A percentile compares a stretch with the other conserved stretches of the same genome.
phyloP scores from a whole-genome alignment of 129 eudicot genomes.

The Lonicera japonica region DNA sequence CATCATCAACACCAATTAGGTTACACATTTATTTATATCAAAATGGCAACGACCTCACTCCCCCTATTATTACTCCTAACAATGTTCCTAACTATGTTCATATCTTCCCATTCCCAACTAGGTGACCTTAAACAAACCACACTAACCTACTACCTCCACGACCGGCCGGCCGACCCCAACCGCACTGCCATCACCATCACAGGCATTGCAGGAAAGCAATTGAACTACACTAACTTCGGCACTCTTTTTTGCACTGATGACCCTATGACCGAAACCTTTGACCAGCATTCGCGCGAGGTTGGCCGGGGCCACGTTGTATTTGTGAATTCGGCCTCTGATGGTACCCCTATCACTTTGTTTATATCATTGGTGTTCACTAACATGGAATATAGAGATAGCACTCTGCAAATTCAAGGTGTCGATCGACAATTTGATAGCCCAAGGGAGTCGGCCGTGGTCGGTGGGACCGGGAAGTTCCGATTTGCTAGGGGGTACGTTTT shows the following conservation, averaged over 20 bases:
- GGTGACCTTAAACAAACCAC: slow-evolving; percentile 12
- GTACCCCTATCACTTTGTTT: slow-evolving; percentile 6
- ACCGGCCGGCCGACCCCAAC: slow-evolving; percentile 5
- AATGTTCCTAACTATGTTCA: too few species aligned
- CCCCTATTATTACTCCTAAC: slow-evolving; percentile 4
- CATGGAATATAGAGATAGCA: slow-evolving; percentile 25
- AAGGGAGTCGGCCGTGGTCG: slow-evolving; percentile 33
- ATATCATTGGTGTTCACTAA: slow-evolving; percentile 24
- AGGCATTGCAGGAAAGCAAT: slow-evolving; percentile 3
- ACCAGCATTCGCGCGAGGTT: slow-evolving; percentile 2
- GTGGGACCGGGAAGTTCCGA: slow-evolving; percentile 33
- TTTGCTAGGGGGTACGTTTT: slow-evolving; percentile 28
- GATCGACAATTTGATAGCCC: slow-evolving; percentile 24
- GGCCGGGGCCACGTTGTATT: slow-evolving; percentile 15
- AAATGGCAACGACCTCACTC: too few species aligned
- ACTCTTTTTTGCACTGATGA: slow-evolving; percentile 15
- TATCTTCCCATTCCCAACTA: slow-evolving; percentile 4
- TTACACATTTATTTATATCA: too few species aligned
- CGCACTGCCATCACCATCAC: slow-evolving; percentile 13
- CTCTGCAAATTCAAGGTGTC: slow-evolving; percentile 27
- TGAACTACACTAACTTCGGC: slow-evolving; percentile 15
- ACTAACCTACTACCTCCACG: slow-evolving; percentile 16
- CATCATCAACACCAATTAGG: too few species aligned
- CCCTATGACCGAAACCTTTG: not conserved
- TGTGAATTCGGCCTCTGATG: slow-evolving; percentile 19